Percentiles rank a stretch among this genome's conserved stretches.
phyloP scores from a whole-genome alignment of 1,284 basidiomycete genomes.

The Lentinula novae-zelandiae region DNA sequence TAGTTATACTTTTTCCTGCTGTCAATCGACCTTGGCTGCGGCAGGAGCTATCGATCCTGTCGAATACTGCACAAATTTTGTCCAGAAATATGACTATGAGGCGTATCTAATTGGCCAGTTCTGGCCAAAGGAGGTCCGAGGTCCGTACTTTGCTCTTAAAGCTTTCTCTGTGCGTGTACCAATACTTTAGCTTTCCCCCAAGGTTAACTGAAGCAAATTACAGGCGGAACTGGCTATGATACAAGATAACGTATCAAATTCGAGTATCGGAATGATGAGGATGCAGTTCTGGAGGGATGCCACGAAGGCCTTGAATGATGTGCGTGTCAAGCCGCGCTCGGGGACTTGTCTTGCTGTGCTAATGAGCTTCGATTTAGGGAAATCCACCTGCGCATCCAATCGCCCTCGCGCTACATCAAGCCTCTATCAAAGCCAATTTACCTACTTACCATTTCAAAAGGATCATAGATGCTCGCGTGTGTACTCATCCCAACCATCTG shows the following conservation, averaged over 20 bases:
- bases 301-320: constrained; percentile 67
- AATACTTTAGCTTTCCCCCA: constrained; percentile 12
- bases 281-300: constrained; percentile 94
- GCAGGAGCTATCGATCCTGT: constrained; percentile 34
- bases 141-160: constrained; percentile 77
- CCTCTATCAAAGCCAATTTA: constrained; percentile 47
- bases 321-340: constrained; percentile 31
- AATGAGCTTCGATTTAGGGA: constrained; percentile 42
- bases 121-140: constrained; percentile 64
- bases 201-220: constrained; percentile 14
- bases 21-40: constrained; percentile 1
- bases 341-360: background rate
- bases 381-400: constrained; percentile 82
- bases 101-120: constrained; percentile 76
- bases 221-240: constrained; percentile 84
- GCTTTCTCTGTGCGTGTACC: constrained; percentile 78
- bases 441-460: constrained; percentile 79
- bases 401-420: constrained; percentile 69
- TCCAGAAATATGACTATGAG: constrained; percentile 78
- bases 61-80: constrained; percentile 64
- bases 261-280: constrained; percentile 82
- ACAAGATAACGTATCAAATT: constrained; percentile 76
- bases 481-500: constrained; percentile 24
- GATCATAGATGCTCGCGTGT: constrained; percentile 82
- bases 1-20: background rate